These are phyloP conservation scores for Cladophialophora carrionii DNA, from an alignment of 2,329 filamentous ascomycete species.

Conservation along the genomic window DNA sequence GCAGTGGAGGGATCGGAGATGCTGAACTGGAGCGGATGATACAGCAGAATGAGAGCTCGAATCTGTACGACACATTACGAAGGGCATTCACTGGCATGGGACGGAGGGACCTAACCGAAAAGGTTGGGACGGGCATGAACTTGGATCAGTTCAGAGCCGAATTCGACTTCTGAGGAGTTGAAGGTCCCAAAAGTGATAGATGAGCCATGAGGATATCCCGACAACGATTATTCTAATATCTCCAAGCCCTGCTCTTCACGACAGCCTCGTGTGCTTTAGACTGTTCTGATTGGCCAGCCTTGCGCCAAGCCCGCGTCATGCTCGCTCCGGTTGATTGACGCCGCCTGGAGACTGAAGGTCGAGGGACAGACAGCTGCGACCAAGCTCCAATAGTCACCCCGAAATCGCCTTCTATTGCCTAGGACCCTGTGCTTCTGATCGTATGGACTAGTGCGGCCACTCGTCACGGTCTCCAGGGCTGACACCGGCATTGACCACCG, in stretches of 20 bases:
- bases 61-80: constrained; percentile 90
- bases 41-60: constrained; percentile 93
- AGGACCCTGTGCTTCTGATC: background rate
- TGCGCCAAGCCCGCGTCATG: constrained; percentile 11
- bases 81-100: constrained; percentile 98
- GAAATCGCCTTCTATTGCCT: background rate
- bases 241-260: background rate
- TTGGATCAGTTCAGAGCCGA: constrained; percentile 85
- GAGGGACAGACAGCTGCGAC: background rate
- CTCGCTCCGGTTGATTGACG: background rate
- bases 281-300: background rate
- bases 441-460: background rate
- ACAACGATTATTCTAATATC: background rate
- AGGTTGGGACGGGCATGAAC: constrained; percentile 87
- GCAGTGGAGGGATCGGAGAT: constrained; percentile 61
- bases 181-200: constrained; percentile 4
- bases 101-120: constrained; percentile 80
- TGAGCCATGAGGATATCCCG: constrained; percentile 4
- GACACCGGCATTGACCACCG: constrained; percentile 15
- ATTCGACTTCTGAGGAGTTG: constrained; percentile 71
- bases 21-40: constrained; percentile 83
- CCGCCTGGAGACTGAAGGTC: background rate
- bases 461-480: background rate
- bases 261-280: background rate
- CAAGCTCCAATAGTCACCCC: background rate